A percentile compares a stretch with the other conserved stretches of the same genome.
phyloP scores from a whole-genome alignment of 1,284 basidiomycete species.

The Mycena citricolor region DNA sequence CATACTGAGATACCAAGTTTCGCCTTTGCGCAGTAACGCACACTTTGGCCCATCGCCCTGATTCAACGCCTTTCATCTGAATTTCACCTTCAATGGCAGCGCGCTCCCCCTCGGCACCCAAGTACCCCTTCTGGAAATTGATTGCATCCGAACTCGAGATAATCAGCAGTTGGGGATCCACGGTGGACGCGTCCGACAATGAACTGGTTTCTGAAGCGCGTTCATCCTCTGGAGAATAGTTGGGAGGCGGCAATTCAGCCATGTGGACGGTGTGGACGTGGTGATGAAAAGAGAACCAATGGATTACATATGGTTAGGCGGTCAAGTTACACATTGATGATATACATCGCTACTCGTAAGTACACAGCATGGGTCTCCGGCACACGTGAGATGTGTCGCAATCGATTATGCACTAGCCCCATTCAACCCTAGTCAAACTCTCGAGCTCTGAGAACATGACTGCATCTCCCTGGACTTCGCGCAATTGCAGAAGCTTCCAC shows the following conservation, averaged over 20 bases:
- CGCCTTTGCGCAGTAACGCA: slow-evolving; percentile 31
- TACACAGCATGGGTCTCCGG: too few relatives aligned
- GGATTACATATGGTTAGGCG: slow-evolving; percentile 26
- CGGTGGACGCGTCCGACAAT: slow-evolving; percentile 5
- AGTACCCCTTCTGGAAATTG: slow-evolving; percentile 77
- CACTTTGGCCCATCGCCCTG: slow-evolving; percentile 65
- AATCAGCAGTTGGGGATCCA: slow-evolving; percentile 61
- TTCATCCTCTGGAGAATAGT: slow-evolving; percentile 34
- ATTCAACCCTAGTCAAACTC: slow-evolving; percentile 69
- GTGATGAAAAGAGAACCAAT: background rate
- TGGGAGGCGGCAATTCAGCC: slow-evolving; percentile 46
- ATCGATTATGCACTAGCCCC: too few relatives aligned
- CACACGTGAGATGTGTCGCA: too few relatives aligned
- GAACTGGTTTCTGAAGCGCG: slow-evolving; percentile 12
- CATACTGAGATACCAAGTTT: slow-evolving; percentile 24
- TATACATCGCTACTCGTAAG: too few relatives aligned
- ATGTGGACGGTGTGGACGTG: slow-evolving; percentile 29
- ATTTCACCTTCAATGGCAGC: slow-evolving; percentile 82
- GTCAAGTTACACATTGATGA: slow-evolving; percentile 30
- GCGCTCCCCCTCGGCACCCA: slow-evolving; percentile 74
- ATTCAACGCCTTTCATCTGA: slow-evolving; percentile 68
- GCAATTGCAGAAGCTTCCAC: slow-evolving; percentile 65
- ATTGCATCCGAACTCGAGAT: slow-evolving; percentile 62
- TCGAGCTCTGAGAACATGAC: slow-evolving; percentile 74
- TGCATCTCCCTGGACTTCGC: slow-evolving; percentile 58